phyloP scores from a whole-genome alignment of 176 grass and related monocot species.

The Carex kokanica region DNA sequence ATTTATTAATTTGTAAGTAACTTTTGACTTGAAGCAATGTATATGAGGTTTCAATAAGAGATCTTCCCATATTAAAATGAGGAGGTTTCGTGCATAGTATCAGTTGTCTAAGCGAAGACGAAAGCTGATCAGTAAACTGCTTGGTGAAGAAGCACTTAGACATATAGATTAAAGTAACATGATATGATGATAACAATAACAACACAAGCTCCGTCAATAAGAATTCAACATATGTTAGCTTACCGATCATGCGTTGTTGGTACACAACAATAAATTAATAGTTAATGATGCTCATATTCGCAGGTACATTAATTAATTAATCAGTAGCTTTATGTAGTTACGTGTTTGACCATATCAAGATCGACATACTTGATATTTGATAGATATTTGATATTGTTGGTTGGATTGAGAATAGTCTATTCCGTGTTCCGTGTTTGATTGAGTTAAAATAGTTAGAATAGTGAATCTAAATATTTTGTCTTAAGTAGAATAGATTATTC shows the following conservation, averaged over 20 bases:
- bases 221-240: neutral
- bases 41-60: neutral
- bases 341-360: neutral
- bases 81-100: neutral
- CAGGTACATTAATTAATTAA: neutral
- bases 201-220: neutral
- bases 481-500: neutral
- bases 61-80: neutral
- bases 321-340: neutral
- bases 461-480: no score
- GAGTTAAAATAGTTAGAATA: no score
- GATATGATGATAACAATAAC: neutral
- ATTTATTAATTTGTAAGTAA: no score
- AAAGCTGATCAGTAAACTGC: neutral
- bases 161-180: neutral
- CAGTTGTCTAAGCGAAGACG: neutral
- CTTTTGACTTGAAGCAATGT: neutral
- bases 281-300: no score
- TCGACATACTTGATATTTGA: neutral
- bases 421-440: no score
- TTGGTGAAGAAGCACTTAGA: neutral
- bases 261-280: neutral
- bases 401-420: neutral
- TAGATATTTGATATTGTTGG: no score
- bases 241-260: neutral